Evolutionary conservation across 805 yeast species (phyloP), one percentile per base, ranked within the genome.

Genomic region (Candida sonorensis): DNA sequence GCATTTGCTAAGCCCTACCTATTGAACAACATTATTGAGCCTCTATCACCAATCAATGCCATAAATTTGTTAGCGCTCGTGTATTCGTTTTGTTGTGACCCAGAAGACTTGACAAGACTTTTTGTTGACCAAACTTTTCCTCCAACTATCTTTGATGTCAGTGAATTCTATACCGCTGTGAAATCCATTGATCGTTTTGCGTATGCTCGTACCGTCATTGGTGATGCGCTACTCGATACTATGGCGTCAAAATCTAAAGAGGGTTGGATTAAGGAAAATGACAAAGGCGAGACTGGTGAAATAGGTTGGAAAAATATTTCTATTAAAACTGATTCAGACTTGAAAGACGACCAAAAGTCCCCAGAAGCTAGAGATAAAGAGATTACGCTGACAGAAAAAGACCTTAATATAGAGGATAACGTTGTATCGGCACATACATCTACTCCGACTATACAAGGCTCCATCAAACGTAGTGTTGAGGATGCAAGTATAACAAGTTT

Each of bases 1-100:
- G 43, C 58, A 1, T 34, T 55, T 22, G 46, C 42, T 26, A 39
- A 36, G n/a, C 61, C 61, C 5, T 45, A 41, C 23, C 16, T 35
- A 2, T 44, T 40, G 13, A 20, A 41, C 4, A 42, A 40, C 18
- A 18, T 55, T 22, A 46, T 55, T 27, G 53, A 48, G 23, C 55
- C 57, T 7, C 33, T 34, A 14, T 39, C 44, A 12, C 23, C 38
- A 3, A 48, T 51, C 21, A 50, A 54, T 31, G 55, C 57, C 3
- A 34, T 55, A n/a, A 57, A 57, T 34, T 29, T 55, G 14, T 33
- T 57, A 19, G 33, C 53, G 1, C 30, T 54, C 9, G 40, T 57
- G 4, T 55, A 50, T 34, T 43, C 51, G 2, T 52, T 55, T 30
- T 54, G 59, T 30, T 37, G 46, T 3, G 38, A 45, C 27, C 45